Conservation (phyloP, 2,329 filamentous ascomycete species). For the Fusarium nematophilum region DNA sequence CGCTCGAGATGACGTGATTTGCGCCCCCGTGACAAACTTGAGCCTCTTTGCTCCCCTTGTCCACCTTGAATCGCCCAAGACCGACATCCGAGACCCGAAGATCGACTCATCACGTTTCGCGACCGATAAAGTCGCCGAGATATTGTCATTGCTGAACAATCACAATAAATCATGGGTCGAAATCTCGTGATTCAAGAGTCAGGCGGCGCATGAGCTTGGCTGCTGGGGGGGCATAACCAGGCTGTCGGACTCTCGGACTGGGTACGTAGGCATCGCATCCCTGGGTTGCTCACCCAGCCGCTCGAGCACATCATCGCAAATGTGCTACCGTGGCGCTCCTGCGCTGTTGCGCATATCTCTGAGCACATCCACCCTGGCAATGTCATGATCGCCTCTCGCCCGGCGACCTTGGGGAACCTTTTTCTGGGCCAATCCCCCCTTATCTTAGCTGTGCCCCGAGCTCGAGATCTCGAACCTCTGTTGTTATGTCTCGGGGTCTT, state of each 20-base stretch:
- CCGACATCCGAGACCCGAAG: conserved; percentile 33
- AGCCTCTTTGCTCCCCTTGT: not conserved
- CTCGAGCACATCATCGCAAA: conserved; percentile 40
- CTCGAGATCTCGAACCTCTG: conserved; percentile 12
- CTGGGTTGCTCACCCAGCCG: conserved; percentile 31
- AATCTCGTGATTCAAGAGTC: conserved; percentile 7
- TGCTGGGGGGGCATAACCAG: not conserved
- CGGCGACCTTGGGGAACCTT: conserved; percentile 9
- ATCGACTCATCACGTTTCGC: conserved; percentile 10
- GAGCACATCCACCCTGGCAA: conserved; percentile 17
- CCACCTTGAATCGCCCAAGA: conserved; percentile 30
- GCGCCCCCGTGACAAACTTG: conserved; percentile 1
- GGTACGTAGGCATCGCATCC: conserved; percentile 14
- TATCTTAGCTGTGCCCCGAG: not conserved
- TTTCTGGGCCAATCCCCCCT: conserved; percentile 5
- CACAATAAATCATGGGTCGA: not conserved
- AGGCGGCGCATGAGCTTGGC: conserved; percentile 16
- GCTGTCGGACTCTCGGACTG: conserved; percentile 8
- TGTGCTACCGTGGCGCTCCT: conserved; percentile 22
- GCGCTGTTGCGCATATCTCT: conserved; percentile 32
- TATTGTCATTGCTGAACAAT: conserved; percentile 7
- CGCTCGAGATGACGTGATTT: conserved; percentile 35
- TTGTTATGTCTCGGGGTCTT: conserved; percentile 14
- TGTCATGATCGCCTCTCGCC: conserved; percentile 11
- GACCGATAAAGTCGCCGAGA: conserved; percentile 11